phyloP scores from a whole-genome alignment of 2,329 filamentous ascomycete species.

The Nigrospora oryzae region DNA sequence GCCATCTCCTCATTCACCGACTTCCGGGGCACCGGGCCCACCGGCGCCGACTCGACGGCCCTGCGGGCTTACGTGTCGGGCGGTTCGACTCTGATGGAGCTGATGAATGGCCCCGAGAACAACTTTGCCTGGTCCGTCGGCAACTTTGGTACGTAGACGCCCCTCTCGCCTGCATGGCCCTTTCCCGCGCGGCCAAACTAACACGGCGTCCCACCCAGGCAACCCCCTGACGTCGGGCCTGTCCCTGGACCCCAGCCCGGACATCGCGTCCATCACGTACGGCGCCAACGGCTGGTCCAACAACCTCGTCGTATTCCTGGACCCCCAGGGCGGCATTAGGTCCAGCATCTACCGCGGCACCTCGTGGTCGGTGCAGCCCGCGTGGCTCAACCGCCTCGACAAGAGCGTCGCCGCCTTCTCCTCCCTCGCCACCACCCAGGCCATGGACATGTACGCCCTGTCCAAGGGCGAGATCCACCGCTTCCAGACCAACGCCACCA shows the following conservation, averaged over 20 bases:
- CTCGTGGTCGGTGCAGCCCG: conserved; percentile 3
- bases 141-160: conserved; percentile 4
- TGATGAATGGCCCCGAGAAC: conserved; percentile 3
- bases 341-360: conserved; percentile 2
- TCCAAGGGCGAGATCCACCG: conserved; percentile 5
- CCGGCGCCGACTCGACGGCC: conserved; percentile 4
- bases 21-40: not conserved
- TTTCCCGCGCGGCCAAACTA: not conserved
- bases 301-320: conserved; percentile 5
- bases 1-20: conserved; percentile 6
- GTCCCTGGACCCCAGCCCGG: conserved; percentile 3
- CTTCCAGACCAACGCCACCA: conserved; percentile 3
- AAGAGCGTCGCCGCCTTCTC: not conserved
- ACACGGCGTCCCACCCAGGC: not conserved
- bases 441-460: conserved; percentile 3
- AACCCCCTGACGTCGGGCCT: conserved; percentile 3
- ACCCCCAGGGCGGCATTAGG: conserved; percentile 3
- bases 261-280: conserved; percentile 7
- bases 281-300: conserved; percentile 7
- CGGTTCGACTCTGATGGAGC: conserved; percentile 4
- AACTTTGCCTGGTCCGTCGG: conserved; percentile 1
- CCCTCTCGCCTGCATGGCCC: too few species aligned
- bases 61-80: conserved; percentile 3
- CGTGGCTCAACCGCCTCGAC: conserved; percentile 2
- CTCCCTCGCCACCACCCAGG: conserved; percentile 6